phyloP scores from a whole-genome alignment of 2,329 filamentous ascomycete genomes.

The Monilinia laxa region DNA sequence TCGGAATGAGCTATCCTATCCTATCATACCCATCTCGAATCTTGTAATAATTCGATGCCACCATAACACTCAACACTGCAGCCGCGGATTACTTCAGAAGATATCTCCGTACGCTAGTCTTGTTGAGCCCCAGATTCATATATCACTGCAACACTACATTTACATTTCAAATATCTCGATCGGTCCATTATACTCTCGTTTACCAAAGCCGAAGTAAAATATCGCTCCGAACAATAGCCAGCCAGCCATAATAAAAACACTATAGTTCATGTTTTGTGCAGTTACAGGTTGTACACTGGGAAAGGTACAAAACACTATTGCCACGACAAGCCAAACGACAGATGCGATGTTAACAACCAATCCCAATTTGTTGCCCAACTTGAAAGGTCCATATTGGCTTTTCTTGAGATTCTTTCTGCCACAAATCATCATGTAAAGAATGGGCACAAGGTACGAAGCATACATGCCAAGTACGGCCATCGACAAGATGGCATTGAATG shows the following conservation, averaged over 20 bases:
- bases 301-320: constrained; percentile 49
- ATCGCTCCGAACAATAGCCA: constrained; percentile 43
- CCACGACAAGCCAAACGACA: constrained; percentile 46
- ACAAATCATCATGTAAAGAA: constrained; percentile 43
- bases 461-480: constrained; percentile 48
- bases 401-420: constrained; percentile 39
- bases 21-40: background rate
- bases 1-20: background rate
- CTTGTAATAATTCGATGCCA: background rate
- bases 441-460: constrained; percentile 46
- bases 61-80: background rate
- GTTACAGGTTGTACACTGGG: constrained; percentile 45
- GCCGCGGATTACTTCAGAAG: background rate
- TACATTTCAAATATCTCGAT: constrained; percentile 11
- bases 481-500: constrained; percentile 49
- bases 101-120: too few relatives aligned
- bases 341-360: constrained; percentile 44
- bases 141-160: background rate
- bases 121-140: too few relatives aligned
- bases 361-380: constrained; percentile 42
- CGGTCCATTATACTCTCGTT: constrained; percentile 37
- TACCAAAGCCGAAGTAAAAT: constrained; percentile 41
- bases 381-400: constrained; percentile 35
- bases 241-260: constrained; percentile 45
- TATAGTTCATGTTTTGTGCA: constrained; percentile 49